Base-by-base conservation (phyloP, 345 rosid genomes). In the Acer negundo region DNA sequence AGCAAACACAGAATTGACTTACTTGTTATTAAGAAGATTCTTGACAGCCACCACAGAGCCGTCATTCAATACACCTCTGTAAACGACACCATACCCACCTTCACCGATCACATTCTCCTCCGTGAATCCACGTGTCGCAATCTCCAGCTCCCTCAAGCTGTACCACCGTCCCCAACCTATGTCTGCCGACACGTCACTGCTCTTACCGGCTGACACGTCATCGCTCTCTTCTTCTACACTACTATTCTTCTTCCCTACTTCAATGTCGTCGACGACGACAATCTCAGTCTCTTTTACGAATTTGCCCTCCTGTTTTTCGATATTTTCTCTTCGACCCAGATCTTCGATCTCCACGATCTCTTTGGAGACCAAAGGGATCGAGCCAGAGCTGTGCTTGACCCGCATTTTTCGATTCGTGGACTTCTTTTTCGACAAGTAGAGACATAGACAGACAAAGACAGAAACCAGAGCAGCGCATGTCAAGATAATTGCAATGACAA, bases 91-190 rank as follows among this genome's bases (percentile, higher is more conserved):
- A 70, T 95, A 95, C 0, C 99, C 99, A 20, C 99, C 99, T 85
- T 93, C 99, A 3, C 99, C 99, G 84, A 96, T 83, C 74, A 93
- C 90, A 67, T 82, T 93, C 84, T 89, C 97, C 81, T 86, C 95
- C 40, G 91, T 72, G 61, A 96, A 96, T 24, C 91, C 94, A 75
- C 87, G 84, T 9, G 99, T 96, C 81, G 99, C 99, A 62, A 73
- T 65, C 84, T 96, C 94, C 59, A 96, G 94, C 92, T 96, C 98
- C 85, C 70, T 86, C 82, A 96, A 81, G 79, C 87, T 66, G 69
- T 92, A 94, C 99, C 97, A 93, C 75, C 90, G 72, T 7, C 99
- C 99, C 99, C 99, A 96, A 7, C 99, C 98, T 17, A 92, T 86
- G 71, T 90, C 89, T 75, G 81, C 89, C 84, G 82, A 84, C 82